These are phyloP conservation scores for Amanita brunnescens DNA, from an alignment of 768 basidiomycete genomes.

Conservation along the genomic window DNA sequence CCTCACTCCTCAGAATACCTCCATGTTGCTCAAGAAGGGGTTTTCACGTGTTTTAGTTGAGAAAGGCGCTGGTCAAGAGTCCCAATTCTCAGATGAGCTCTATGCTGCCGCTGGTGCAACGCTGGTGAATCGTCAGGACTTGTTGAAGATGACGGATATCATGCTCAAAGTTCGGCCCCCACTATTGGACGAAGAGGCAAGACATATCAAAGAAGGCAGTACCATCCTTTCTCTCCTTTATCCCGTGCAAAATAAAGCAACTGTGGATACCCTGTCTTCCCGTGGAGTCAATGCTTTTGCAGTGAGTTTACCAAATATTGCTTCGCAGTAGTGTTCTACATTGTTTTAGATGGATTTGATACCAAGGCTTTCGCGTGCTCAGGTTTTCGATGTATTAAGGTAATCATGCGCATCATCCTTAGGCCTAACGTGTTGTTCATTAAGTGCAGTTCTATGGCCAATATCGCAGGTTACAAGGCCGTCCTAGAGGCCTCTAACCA, in stretches of 20 bases:
- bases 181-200: constrained; percentile 49
- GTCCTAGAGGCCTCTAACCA: constrained; percentile 85
- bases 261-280: constrained; percentile 61
- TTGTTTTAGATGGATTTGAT: constrained; percentile 71
- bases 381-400: constrained; percentile 87
- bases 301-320: constrained; percentile 21
- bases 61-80: constrained; percentile 55
- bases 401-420: constrained; percentile 18
- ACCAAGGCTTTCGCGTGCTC: constrained; percentile 84
- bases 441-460: constrained; percentile 74
- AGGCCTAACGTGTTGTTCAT: constrained; percentile 1
- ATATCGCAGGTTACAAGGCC: constrained; percentile 90
- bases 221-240: constrained; percentile 81
- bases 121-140: constrained; percentile 60
- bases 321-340: neutral
- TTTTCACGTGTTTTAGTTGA: constrained; percentile 69
- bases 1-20: constrained; percentile 71
- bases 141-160: constrained; percentile 66
- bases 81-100: constrained; percentile 77
- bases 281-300: constrained; percentile 68
- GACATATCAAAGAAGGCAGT: constrained; percentile 58
- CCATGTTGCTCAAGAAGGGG: constrained; percentile 74
- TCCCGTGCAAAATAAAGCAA: constrained; percentile 70
- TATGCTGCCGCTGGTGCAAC: constrained; percentile 75
- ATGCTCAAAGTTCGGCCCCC: constrained; percentile 84